A percentile compares a stretch with the other conserved stretches of the same genome.
These are phyloP conservation scores for Coccomyxa subellipsoidea DNA, from an alignment of 163 green algal genomes.

Conservation along the genomic window DNA sequence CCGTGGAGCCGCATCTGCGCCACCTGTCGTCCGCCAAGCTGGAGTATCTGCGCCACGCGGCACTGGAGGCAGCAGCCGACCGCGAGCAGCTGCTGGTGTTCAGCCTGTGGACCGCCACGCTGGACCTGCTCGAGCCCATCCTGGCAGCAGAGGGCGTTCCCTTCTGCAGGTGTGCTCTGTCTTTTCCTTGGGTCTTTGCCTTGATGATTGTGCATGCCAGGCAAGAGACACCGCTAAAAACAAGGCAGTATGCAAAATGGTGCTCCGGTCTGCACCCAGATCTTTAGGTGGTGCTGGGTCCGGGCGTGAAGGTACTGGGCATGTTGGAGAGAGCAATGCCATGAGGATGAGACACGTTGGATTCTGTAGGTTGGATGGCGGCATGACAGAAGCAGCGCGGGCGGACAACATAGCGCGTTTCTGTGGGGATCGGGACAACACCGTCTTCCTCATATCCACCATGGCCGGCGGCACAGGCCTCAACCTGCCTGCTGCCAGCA, in stretches of 20 bases:
- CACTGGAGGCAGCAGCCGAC: neutral
- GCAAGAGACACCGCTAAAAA: conserved; percentile 54
- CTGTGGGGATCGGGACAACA: conserved; percentile 22
- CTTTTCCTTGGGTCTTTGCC: neutral
- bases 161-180: neutral
- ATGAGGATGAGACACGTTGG: neutral
- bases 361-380: conserved; percentile 69
- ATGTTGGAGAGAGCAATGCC: neutral
- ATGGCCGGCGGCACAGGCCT: conserved; percentile 78
- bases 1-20: neutral
- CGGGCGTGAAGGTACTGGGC: no score
- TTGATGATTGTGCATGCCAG: conserved; percentile 15
- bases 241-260: conserved; percentile 10
- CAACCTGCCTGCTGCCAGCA: conserved; percentile 84
- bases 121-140: conserved; percentile 68
- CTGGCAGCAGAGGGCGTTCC: neutral
- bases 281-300: no score
- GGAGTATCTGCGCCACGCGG: neutral
- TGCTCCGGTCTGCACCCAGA: no score
- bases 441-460: conserved; percentile 61
- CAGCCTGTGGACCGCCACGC: conserved; percentile 79
- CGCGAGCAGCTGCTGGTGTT: conserved; percentile 85
- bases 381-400: conserved; percentile 70
- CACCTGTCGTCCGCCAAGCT: neutral
- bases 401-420: conserved; percentile 77